These are phyloP conservation scores for Lasiodiplodia hormozganensis DNA, from an alignment of 2,329 filamentous ascomycete genomes.

Conservation along the genomic window DNA sequence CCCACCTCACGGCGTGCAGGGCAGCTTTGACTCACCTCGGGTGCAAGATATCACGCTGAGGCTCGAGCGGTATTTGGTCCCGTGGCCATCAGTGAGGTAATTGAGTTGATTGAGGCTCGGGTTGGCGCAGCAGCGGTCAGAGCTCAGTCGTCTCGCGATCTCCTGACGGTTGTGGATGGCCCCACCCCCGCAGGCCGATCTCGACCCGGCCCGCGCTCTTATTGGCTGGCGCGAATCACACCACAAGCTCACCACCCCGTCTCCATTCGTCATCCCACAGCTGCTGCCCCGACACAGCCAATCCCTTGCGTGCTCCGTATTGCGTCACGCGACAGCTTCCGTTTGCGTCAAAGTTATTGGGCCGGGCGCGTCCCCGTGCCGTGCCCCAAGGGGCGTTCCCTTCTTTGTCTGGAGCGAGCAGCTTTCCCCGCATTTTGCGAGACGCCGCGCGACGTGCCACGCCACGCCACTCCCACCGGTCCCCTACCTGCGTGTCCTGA, in stretches of 20 bases:
- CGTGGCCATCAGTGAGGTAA: background rate
- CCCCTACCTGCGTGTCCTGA: slow-evolving; percentile 4
- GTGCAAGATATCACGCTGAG: slow-evolving; percentile 6
- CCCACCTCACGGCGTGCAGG: background rate
- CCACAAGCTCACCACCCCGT: slow-evolving; percentile 18
- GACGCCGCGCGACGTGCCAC: background rate
- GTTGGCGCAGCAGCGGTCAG: slow-evolving; percentile 1
- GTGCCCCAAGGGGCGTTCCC: background rate
- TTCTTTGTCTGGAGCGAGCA: slow-evolving; percentile 7
- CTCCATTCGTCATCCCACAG: slow-evolving; percentile 10
- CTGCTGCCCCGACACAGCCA: background rate
- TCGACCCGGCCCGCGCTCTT: background rate
- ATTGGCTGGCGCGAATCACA: slow-evolving; percentile 16
- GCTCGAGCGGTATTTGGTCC: background rate
- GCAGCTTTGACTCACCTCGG: background rate
- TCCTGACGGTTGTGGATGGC: slow-evolving; percentile 13
- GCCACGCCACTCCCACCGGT: slow-evolving; percentile 7
- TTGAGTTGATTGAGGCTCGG: background rate
- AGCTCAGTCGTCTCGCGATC: slow-evolving; percentile 6
- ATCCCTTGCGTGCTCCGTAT: slow-evolving; percentile 2
- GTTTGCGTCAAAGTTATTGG: slow-evolving; percentile 3
- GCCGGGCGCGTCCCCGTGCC: background rate
- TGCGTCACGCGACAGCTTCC: slow-evolving; percentile 23
- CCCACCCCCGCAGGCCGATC: slow-evolving; percentile 26
- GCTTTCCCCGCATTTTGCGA: slow-evolving; percentile 16